These are phyloP conservation scores for Sungouiozyma intestinalis DNA, from an alignment of 805 yeast species.

Conservation along the genomic window DNA sequence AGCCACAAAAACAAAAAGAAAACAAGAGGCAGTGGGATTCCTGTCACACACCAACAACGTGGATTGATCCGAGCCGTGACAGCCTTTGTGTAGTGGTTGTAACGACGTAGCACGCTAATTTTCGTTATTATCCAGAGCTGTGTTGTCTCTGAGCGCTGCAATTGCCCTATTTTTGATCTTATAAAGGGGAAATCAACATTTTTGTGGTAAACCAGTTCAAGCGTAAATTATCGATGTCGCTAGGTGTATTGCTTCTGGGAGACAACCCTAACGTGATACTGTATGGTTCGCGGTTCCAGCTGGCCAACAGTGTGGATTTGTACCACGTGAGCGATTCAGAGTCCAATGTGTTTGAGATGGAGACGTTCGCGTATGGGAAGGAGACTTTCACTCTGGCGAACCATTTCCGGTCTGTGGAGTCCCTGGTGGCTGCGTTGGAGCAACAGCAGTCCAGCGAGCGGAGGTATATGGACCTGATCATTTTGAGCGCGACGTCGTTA, in stretches of 20 bases:
- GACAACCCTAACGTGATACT: slow-evolving; percentile 23
- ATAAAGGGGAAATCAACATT: no score
- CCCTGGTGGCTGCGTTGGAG: slow-evolving; percentile 7
- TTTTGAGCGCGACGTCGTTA: slow-evolving; percentile 37
- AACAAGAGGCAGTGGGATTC: no score
- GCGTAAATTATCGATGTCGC: slow-evolving; percentile 4
- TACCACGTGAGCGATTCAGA: slow-evolving; percentile 23
- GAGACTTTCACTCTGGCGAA: slow-evolving; percentile 17
- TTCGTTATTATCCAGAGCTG: no score
- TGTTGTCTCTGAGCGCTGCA: no score
- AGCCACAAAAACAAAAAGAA: no score
- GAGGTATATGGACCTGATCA: slow-evolving; percentile 29
- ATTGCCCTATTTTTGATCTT: no score
- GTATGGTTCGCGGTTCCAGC: slow-evolving; percentile 26
- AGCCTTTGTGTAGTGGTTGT: no score
- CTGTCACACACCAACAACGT: no score
- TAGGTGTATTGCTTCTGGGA: slow-evolving; percentile 24
- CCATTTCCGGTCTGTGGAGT: slow-evolving; percentile 20
- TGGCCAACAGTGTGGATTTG: slow-evolving; percentile 28
- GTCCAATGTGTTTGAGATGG: slow-evolving; percentile 15
- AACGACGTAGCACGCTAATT: no score
- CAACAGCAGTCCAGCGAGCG: background rate
- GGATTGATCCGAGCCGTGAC: no score
- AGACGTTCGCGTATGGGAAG: slow-evolving; percentile 20
- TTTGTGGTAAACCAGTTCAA: no score